Evolutionary conservation across 2,329 filamentous ascomycete genomes (phyloP), one percentile per base, ranked within the genome.

Genomic region (Pseudopyricularia cyperi): DNA sequence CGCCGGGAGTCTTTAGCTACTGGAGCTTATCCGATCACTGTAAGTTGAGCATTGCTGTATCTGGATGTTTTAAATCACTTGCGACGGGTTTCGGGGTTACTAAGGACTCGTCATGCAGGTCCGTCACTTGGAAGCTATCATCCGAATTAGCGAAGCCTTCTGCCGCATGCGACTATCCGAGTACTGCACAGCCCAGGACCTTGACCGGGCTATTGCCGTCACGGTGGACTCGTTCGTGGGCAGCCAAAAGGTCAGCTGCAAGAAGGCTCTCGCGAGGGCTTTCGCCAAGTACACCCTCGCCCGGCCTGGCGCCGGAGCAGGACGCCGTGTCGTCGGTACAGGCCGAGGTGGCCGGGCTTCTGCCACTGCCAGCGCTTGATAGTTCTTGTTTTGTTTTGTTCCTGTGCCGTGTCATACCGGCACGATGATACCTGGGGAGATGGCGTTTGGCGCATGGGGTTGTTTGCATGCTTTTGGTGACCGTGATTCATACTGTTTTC

Each of bases 81-180:
- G 14, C 8, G 3, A 24, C 11, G 6, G 22, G 7, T 44, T 12
- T 44, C 22, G 12, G 3, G 19, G 7, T 44, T n/a, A 15, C 39
- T 44, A 14, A 44, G 17, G 39, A 44, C 17, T 7, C 22, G 39
- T 15, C 22, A 15, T 32, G 24, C 48, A 95, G 89, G 88, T 96
- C 57, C 90, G 93, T 73, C 93, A 98, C 71, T 75, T 98, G 33
- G 93, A 98, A 76, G 91, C 91, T 56, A 96, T 97, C 63, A 94
- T 98, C 72, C 88, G 93, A 63, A 95, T 95, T 63, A 84, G 83
- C 53, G 93, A 98, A 67, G 73, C 90, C 0, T 98, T 98, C 71
- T 94, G 87, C 68, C 91, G 95, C 63, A 98, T 98, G 93, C 85
- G 93, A 14, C 75, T 98, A n/a, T 93, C 87, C 0, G 93, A 98